phyloP scores from a whole-genome alignment of 352 stramenopile species.

The Elongisporangium undulatum region DNA sequence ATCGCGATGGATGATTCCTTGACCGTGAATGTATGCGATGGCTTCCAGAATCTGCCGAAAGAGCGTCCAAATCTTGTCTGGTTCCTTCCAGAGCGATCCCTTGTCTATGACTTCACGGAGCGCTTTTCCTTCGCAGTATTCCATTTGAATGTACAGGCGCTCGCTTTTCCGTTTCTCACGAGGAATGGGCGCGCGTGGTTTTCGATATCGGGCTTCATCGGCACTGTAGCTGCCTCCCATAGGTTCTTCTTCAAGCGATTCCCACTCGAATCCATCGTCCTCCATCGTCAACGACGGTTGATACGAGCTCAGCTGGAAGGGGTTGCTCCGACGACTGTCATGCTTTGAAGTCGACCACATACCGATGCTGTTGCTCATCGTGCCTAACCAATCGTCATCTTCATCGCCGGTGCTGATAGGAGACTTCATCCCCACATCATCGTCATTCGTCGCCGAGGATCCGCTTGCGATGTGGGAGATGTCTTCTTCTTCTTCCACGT shows the following conservation, averaged over 20 bases:
- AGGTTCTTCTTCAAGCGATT: slow-evolving; percentile 50
- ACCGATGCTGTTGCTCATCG: slow-evolving; percentile 54
- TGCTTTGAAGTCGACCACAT: slow-evolving; percentile 68
- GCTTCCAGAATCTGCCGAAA: slow-evolving; percentile 95
- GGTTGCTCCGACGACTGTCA: slow-evolving; percentile 43
- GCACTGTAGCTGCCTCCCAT: slow-evolving; percentile 33
- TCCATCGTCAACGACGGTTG: neutral
- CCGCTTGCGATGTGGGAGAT: slow-evolving; percentile 4
- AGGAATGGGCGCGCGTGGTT: neutral
- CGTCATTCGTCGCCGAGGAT: slow-evolving; percentile 33
- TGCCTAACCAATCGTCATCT: slow-evolving; percentile 78
- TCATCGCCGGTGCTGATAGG: slow-evolving; percentile 32
- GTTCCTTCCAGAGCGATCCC: slow-evolving; percentile 65
- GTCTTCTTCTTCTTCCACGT: slow-evolving; percentile 26
- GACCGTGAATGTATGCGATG: slow-evolving; percentile 92
- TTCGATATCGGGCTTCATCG: slow-evolving; percentile 11
- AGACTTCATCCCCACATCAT: slow-evolving; percentile 22
- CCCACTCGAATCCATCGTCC: slow-evolving; percentile 73
- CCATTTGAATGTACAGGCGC: slow-evolving; percentile 94
- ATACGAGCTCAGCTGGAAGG: slow-evolving; percentile 5
- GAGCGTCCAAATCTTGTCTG: slow-evolving; percentile 92
- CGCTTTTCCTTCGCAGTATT: slow-evolving; percentile 93
- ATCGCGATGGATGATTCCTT: slow-evolving; percentile 92
- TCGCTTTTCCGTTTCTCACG: slow-evolving; percentile 50
- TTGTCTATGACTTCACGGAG: slow-evolving; percentile 95